Evolutionary conservation across 257 asterid genomes (phyloP).

Genomic region (Solanum ahanhuiri): DNA sequence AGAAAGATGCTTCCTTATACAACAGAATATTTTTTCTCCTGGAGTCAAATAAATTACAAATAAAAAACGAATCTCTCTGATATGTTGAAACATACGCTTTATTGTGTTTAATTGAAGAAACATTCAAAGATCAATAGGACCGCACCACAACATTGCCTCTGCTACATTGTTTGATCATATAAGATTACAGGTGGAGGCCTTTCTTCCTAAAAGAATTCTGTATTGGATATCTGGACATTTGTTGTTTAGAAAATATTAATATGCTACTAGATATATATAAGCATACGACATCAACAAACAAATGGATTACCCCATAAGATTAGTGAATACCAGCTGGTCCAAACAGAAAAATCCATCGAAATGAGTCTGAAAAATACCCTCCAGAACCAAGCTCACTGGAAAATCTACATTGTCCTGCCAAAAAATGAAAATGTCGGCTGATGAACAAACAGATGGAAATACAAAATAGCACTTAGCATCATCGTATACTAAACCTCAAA

Average conservation of each 20-base stretch:
- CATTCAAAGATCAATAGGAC: neutral
- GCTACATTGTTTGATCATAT: neutral
- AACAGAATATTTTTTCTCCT: neutral
- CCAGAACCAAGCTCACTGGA: conserved; percentile 26
- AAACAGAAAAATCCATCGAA: conserved; percentile 51
- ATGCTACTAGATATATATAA: neutral
- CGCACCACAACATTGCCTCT: neutral
- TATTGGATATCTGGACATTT: neutral
- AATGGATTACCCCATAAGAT: neutral
- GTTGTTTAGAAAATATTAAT: neutral
- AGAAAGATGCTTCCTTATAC: neutral
- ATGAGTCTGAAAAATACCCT: conserved; percentile 21
- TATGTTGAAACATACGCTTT: neutral
- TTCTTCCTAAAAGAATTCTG: neutral
- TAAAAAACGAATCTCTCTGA: neutral
- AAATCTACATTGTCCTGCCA: conserved; percentile 29
- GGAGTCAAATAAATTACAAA: neutral
- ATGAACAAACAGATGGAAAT: neutral
- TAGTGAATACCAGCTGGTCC: conserved; percentile 60
- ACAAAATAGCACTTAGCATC: neutral
- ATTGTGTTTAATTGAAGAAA: neutral
- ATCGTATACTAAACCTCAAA: neutral
- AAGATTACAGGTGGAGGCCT: neutral
- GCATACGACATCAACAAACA: neutral
- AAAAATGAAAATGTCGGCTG: neutral